These are phyloP conservation scores for Rhytidiadelphus loreus DNA, from an alignment of 225 moss, liverwort and hornwort species.

Conservation along the genomic window DNA sequence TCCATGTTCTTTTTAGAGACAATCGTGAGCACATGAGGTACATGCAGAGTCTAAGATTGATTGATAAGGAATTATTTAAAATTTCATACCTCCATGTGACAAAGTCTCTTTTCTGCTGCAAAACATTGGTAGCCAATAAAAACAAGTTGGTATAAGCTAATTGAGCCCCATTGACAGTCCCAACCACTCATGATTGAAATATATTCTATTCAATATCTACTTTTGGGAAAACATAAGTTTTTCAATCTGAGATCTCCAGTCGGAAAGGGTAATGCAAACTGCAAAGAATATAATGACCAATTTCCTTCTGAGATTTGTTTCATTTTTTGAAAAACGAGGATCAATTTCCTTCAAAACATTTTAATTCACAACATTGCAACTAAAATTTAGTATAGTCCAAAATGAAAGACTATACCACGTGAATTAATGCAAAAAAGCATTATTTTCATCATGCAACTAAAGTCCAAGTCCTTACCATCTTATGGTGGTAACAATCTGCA, in stretches of 20 bases:
- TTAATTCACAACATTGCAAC: not conserved
- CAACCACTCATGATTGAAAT: not conserved
- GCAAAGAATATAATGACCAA: not conserved
- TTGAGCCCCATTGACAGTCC: not conserved
- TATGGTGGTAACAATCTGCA: not conserved
- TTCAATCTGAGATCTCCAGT: no score
- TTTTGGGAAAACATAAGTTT: not conserved
- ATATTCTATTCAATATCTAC: not conserved
- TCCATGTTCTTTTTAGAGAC: not conserved
- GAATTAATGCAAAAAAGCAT: not conserved
- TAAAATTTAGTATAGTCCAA: not conserved
- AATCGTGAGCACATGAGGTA: not conserved
- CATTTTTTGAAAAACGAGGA: not conserved
- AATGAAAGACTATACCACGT: not conserved
- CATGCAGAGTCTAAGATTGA: not conserved
- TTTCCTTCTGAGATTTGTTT: not conserved
- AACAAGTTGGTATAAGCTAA: not conserved
- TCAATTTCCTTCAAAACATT: not conserved
- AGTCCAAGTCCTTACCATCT: not conserved
- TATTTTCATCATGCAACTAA: not conserved
- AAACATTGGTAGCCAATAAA: not conserved
- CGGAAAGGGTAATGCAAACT: no score
- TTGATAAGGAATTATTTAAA: not conserved
- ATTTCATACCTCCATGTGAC: not conserved
- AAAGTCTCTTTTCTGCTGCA: not conserved